phyloP scores from a whole-genome alignment of 2,329 filamentous ascomycete species.

The Lecanicillium sp. region DNA sequence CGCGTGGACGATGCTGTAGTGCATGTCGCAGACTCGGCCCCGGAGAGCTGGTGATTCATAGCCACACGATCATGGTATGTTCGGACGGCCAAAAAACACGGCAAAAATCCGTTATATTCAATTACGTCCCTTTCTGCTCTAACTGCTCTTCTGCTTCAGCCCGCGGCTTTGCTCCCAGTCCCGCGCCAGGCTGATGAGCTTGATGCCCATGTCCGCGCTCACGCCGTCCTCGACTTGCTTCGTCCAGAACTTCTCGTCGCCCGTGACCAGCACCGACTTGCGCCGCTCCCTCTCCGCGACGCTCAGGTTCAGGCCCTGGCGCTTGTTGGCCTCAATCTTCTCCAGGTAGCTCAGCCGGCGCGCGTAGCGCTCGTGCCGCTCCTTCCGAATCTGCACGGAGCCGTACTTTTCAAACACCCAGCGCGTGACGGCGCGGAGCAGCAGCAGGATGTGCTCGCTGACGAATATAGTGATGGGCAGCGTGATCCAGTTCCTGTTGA shows the following conservation, averaged over 20 bases:
- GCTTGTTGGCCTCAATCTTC: constrained; percentile 34
- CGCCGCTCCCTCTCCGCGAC: constrained; percentile 33
- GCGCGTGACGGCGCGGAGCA: constrained; percentile 42
- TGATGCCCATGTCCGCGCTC: constrained; percentile 29
- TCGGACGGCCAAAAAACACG: too few relatives aligned
- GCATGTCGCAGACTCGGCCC: too few relatives aligned
- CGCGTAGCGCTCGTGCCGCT: constrained; percentile 34
- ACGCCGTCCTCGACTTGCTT: constrained; percentile 35
- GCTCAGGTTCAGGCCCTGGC: constrained; percentile 26
- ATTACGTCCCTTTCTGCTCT: too few relatives aligned
- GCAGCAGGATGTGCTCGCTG: constrained; percentile 65
- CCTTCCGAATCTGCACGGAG: constrained; percentile 34
- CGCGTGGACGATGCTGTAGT: too few relatives aligned
- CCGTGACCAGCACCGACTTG: constrained; percentile 29
- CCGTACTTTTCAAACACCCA: constrained; percentile 32
- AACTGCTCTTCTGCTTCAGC: constrained; percentile 10
- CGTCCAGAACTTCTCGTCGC: constrained; percentile 34
- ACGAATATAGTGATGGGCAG: constrained; percentile 66
- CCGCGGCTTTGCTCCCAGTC: constrained; percentile 14
- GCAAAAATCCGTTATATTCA: too few relatives aligned
- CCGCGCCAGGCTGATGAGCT: constrained; percentile 26
- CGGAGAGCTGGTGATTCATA: too few relatives aligned
- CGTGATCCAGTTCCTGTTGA: constrained; percentile 52
- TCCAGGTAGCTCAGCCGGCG: constrained; percentile 32
- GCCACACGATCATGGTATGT: too few relatives aligned